These are phyloP conservation scores for Durotheca rogersii DNA, from an alignment of 495 filamentous ascomycete genomes.

Conservation along the genomic window DNA sequence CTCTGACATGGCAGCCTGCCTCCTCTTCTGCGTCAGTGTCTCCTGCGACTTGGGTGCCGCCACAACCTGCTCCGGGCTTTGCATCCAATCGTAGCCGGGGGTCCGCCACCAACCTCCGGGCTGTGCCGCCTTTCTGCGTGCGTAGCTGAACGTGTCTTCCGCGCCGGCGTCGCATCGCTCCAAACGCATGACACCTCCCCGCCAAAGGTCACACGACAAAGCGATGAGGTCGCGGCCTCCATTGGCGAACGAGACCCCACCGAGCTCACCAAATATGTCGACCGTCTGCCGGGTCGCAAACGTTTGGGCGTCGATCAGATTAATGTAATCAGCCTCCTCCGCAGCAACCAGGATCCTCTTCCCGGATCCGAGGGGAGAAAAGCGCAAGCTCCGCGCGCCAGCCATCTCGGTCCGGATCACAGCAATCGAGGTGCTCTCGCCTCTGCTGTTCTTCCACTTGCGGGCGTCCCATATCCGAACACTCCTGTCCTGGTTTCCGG, in stretches of 20 bases:
- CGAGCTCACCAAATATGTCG: conserved; percentile 85
- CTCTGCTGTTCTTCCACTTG: conserved; percentile 57
- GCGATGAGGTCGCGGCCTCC: conserved; percentile 72
- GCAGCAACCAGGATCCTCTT: conserved; percentile 72
- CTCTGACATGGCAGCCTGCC: conserved; percentile 33
- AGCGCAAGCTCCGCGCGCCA: conserved; percentile 73
- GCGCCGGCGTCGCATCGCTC: conserved; percentile 55
- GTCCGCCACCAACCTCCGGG: conserved; percentile 10
- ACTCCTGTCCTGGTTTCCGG: conserved; percentile 84
- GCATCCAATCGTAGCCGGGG: conserved; percentile 39
- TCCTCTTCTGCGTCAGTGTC: conserved; percentile 32
- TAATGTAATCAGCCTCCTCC: conserved; percentile 82
- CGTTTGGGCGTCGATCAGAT: conserved; percentile 71
- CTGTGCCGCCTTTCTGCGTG: conserved; percentile 2
- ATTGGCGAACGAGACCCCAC: conserved; percentile 70
- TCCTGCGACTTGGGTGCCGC: conserved; percentile 26
- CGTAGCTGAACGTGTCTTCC: conserved; percentile 45
- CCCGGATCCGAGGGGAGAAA: conserved; percentile 76
- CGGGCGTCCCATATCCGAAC: conserved; percentile 87
- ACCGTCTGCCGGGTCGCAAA: conserved; percentile 70
- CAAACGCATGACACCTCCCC: conserved; percentile 80
- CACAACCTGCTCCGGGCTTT: conserved; percentile 33
- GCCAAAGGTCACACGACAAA: conserved; percentile 69
- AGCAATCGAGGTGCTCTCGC: conserved; percentile 51
- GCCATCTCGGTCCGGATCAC: conserved; percentile 74